A percentile compares a stretch with the other conserved stretches of the same genome.
These are phyloP conservation scores for Trichoderma gamsii DNA, from an alignment of 495 filamentous ascomycete species.

Conservation along the genomic window DNA sequence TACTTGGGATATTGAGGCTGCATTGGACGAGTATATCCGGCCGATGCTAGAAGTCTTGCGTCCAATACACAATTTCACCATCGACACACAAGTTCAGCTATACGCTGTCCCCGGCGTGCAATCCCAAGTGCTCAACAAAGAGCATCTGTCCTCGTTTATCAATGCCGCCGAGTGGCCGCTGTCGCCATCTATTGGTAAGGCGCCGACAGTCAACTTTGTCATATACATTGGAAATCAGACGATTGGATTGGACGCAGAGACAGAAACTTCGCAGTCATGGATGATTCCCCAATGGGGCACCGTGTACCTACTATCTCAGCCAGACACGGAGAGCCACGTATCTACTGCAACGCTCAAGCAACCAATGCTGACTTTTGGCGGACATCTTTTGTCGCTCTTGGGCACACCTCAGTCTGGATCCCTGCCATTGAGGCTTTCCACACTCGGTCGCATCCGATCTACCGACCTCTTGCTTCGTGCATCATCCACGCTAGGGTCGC, in stretches of 20 bases:
- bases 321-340: constrained; percentile 35
- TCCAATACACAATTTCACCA: constrained; percentile 88
- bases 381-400: constrained; percentile 83
- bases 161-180: constrained; percentile 98
- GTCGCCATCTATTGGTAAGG: constrained; percentile 85
- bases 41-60: constrained; percentile 73
- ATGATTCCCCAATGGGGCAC: constrained; percentile 96
- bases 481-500: constrained; percentile 86
- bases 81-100: constrained; percentile 93
- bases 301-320: constrained; percentile 69
- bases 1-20: constrained; percentile 84
- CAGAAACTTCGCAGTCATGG: constrained; percentile 77
- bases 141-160: constrained; percentile 89
- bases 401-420: constrained; percentile 76
- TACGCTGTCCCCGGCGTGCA: constrained; percentile 76
- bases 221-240: constrained; percentile 66
- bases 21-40: constrained; percentile 72
- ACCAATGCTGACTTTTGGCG: constrained; percentile 81
- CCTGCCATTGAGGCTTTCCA: constrained; percentile 77
- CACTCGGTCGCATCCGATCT: constrained; percentile 73
- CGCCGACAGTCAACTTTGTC: constrained; percentile 92
- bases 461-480: constrained; percentile 84
- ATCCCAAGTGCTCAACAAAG: constrained; percentile 63
- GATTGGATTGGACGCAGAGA: constrained; percentile 50
- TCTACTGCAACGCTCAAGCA: constrained; percentile 56